Evolutionary conservation across 768 basidiomycete genomes (phyloP).

Genomic region (Auriscalpium microsporum): DNA sequence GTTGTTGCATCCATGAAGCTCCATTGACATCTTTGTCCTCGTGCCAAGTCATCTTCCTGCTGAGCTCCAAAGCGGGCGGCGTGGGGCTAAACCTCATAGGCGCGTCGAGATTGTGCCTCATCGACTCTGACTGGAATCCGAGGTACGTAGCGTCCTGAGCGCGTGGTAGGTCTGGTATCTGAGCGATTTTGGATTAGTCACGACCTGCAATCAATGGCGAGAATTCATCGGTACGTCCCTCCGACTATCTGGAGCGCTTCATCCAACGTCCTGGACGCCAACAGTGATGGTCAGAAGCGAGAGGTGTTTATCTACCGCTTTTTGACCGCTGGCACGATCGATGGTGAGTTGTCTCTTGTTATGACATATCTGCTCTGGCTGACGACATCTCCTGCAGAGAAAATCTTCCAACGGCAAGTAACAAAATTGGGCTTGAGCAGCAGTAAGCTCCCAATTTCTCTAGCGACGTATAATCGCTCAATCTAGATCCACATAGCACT

Average conservation of each 20-base stretch:
- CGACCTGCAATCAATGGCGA: slow-evolving; percentile 95
- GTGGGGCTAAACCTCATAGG: slow-evolving; percentile 92
- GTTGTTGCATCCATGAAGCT: background rate
- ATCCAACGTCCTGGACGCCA: background rate
- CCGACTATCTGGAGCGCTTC: slow-evolving; percentile 1
- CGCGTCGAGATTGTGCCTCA: slow-evolving; percentile 75
- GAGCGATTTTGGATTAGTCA: slow-evolving; percentile 38
- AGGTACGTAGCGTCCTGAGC: slow-evolving; percentile 35
- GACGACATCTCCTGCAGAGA: slow-evolving; percentile 40
- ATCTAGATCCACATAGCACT: slow-evolving; percentile 37
- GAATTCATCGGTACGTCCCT: slow-evolving; percentile 71
- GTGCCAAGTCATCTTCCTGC: slow-evolving; percentile 69
- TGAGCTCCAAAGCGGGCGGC: slow-evolving; percentile 94
- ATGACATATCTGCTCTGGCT: background rate
- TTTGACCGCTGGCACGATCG: slow-evolving; percentile 82
- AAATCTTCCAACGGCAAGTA: slow-evolving; percentile 90
- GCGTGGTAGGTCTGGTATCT: background rate
- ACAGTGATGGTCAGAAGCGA: slow-evolving; percentile 87
- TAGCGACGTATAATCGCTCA: slow-evolving; percentile 9
- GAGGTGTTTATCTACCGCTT: slow-evolving; percentile 88
- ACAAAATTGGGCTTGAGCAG: slow-evolving; percentile 89
- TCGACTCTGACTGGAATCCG: slow-evolving; percentile 95
- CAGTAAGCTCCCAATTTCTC: slow-evolving; percentile 42
- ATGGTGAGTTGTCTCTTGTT: slow-evolving; percentile 38
- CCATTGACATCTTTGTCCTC: background rate